Evolutionary conservation across 352 stramenopile genomes (phyloP).

Genomic region (Phytophthora boehmeriae): DNA sequence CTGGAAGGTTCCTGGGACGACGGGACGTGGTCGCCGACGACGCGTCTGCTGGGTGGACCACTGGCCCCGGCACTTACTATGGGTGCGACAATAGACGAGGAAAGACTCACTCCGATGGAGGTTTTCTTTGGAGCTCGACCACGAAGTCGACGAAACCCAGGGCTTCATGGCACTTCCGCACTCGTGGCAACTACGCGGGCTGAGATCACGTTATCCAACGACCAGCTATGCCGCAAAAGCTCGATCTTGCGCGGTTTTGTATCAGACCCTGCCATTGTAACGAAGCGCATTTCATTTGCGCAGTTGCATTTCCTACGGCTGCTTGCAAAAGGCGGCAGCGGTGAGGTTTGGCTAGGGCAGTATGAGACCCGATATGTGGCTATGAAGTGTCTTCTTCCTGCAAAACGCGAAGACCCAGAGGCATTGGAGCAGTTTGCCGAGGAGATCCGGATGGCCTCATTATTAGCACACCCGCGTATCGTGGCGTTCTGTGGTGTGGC

Average conservation of each 20-base stretch:
- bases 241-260: conserved; percentile 63
- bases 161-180: conserved; percentile 29
- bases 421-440: conserved; percentile 80
- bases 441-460: conserved; percentile 81
- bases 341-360: conserved; percentile 83
- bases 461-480: conserved; percentile 82
- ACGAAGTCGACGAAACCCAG: conserved; percentile 36
- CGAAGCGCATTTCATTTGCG: conserved; percentile 75
- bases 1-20: conserved; percentile 37
- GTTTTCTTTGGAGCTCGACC: conserved; percentile 51
- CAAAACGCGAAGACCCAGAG: conserved; percentile 62
- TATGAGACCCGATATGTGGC: conserved; percentile 78
- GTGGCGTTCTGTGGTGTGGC: conserved; percentile 82
- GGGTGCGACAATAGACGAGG: conserved; percentile 25
- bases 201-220: conserved; percentile 66
- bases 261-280: conserved; percentile 69
- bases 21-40: conserved; percentile 39
- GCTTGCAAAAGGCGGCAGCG: conserved; percentile 77
- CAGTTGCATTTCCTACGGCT: conserved; percentile 79
- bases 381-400: conserved; percentile 77
- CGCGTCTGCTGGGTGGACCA: conserved; percentile 36
- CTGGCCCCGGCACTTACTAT: conserved; percentile 25
- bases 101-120: conserved; percentile 56
- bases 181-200: conserved; percentile 48
- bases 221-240: conserved; percentile 67